Evolutionary conservation across 768 basidiomycete genomes (phyloP), one percentile per base, ranked within the genome.

Genomic region (Termitomyces eurrhizus): DNA sequence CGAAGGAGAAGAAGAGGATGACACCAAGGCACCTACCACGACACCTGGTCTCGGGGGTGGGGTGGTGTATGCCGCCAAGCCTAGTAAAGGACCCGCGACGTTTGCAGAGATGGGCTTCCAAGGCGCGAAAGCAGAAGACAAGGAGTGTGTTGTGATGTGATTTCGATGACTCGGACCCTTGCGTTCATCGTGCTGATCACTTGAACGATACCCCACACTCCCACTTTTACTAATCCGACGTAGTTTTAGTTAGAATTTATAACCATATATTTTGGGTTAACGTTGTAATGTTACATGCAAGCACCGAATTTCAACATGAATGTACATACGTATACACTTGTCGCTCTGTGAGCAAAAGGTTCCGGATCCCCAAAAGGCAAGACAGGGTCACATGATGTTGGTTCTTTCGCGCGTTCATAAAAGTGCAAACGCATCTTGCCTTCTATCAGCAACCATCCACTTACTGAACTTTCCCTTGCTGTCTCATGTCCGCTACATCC

Each of bases 71-170:
- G 64, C 61, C 53, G 61, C 66, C 21, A 67, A 67, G 35, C 68
- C 68, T 26, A 65, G 68, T 42, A 73, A 73, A 59, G 71, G 86
- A 1, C 83, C 90, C 1, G 80, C 87, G 68, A 95, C 93, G 48
- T 95, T 97, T 75, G 90, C 88, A 24, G 94, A 96, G 78, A 95
- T 97, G 94, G 95, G 95, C 0, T 89, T 94, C 68, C 83, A 87
- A 36, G 87, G 88, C 13, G 83, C 80, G 32, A 91, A 89, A 67
- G 82, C 85, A 48, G 86, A 93, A 67, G 84, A 91, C 6, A 87
- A 93, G 73, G 88, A 92, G 0, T 96, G 94, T 77, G 75, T 91
- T 37, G 82, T 97, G 64, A 95, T 97, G 93, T 97, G 71, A 81
- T 46, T 49, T 29, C 41, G 54, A 35, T 42, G 48, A 16, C 50